Evolutionary conservation across 768 basidiomycete genomes (phyloP).

Genomic region (Harrya chromipes): DNA sequence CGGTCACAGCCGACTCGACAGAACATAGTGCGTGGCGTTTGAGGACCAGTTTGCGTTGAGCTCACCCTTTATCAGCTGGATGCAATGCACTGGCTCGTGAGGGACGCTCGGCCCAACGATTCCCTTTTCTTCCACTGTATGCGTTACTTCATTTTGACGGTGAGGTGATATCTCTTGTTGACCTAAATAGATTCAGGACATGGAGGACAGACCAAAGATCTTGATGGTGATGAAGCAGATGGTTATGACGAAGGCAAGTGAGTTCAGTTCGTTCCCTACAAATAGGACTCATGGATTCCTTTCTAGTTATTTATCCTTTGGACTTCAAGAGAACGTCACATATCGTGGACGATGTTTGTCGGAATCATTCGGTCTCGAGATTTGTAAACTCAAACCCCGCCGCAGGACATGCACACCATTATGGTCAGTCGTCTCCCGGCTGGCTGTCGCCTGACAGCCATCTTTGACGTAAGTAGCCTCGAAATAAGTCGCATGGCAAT

Average conservation of each 20-base stretch:
- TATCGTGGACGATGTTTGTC: slow-evolving; percentile 88
- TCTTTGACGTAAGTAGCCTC: slow-evolving; percentile 62
- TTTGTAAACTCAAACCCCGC: slow-evolving; percentile 3
- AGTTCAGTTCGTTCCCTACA: slow-evolving; percentile 4
- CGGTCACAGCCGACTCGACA: slow-evolving; percentile 68
- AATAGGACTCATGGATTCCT: background rate
- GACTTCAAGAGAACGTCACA: slow-evolving; percentile 63
- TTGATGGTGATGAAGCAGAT: slow-evolving; percentile 80
- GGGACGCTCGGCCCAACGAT: slow-evolving; percentile 74
- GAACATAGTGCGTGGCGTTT: slow-evolving; percentile 64
- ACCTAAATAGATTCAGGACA: slow-evolving; percentile 76
- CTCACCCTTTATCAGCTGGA: slow-evolving; percentile 41
- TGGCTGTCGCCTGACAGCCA: slow-evolving; percentile 86
- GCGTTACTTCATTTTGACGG: slow-evolving; percentile 15
- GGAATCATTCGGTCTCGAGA: background rate
- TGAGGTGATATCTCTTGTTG: background rate
- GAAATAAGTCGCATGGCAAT: background rate
- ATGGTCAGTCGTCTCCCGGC: slow-evolving; percentile 79
- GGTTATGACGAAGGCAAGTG: slow-evolving; percentile 73
- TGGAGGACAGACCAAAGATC: slow-evolving; percentile 85
- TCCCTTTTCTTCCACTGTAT: slow-evolving; percentile 89
- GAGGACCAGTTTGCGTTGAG: background rate
- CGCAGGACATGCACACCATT: slow-evolving; percentile 67
- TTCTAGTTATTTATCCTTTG: slow-evolving; percentile 81
- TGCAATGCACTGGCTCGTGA: slow-evolving; percentile 93